A percentile compares a stretch with the other conserved stretches of the same genome.
Evolutionary conservation across 2,329 filamentous ascomycete genomes (phyloP).

Genomic region (Talaromyces atroroseus): DNA sequence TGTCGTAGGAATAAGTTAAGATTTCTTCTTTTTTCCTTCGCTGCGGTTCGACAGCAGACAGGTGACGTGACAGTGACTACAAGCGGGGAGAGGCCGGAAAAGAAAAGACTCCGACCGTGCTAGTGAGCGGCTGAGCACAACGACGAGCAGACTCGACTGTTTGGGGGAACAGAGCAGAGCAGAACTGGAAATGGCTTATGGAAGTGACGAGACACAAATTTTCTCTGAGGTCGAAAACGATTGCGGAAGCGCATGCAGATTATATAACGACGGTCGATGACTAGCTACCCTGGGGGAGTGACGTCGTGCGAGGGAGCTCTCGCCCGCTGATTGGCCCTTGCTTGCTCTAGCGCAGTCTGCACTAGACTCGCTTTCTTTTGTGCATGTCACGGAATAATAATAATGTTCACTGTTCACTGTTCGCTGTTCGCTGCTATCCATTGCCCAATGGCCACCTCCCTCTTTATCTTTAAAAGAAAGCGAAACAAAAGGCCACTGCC

Average conservation of each 20-base stretch:
- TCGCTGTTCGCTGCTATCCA: neutral
- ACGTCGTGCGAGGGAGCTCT: neutral
- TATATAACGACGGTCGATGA: neutral
- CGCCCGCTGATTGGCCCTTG: neutral
- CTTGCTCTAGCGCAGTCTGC: too few species aligned
- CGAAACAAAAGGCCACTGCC: neutral
- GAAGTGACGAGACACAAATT: too few species aligned
- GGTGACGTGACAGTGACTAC: constrained; percentile 14
- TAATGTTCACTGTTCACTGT: neutral
- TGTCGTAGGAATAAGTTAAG: neutral
- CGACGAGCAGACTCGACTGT: neutral
- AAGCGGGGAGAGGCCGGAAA: constrained; percentile 11
- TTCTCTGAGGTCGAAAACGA: neutral
- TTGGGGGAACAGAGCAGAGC: neutral
- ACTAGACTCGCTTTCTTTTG: neutral
- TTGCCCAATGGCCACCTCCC: too few species aligned
- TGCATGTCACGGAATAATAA: neutral
- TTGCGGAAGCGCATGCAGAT: neutral
- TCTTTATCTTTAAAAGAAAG: neutral
- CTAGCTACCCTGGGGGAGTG: neutral
- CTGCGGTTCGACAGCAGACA: neutral
- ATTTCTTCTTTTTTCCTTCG: too few species aligned
- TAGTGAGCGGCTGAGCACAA: neutral
- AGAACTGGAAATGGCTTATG: neutral
- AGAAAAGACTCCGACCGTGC: neutral